Percentiles rank a stretch among this genome's conserved stretches.
Conservation (phyloP, 2,329 filamentous ascomycete genomes). For the Fusarium sp. region DNA sequence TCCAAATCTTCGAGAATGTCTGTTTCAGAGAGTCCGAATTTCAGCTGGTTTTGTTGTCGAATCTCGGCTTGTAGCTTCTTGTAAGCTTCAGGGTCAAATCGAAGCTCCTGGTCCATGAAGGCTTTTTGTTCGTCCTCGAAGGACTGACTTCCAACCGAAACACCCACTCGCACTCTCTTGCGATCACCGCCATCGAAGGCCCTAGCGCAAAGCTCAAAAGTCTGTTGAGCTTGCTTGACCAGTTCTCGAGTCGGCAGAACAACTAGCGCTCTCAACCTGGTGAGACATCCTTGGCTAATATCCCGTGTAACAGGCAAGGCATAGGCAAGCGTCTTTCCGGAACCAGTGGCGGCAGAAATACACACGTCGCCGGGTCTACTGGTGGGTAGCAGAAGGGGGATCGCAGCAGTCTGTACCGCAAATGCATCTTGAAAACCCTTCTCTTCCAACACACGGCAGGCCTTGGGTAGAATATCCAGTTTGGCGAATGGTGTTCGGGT, state of each 20-base stretch:
- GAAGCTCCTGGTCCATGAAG: constrained; percentile 60
- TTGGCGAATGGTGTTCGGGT: constrained; percentile 70
- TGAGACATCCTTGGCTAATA: constrained; percentile 73
- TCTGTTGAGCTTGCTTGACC: constrained; percentile 85
- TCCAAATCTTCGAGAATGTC: constrained; percentile 41
- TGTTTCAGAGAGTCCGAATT: constrained; percentile 13
- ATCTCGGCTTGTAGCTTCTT: constrained; percentile 46
- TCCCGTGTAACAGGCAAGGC: constrained; percentile 86
- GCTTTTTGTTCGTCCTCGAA: constrained; percentile 72
- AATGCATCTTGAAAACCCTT: constrained; percentile 63
- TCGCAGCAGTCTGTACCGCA: constrained; percentile 62
- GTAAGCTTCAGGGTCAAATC: constrained; percentile 74
- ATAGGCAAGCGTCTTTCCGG: constrained; percentile 94
- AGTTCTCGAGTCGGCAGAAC: constrained; percentile 92
- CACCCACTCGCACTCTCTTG: constrained; percentile 81
- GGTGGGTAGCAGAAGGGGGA: constrained; percentile 81
- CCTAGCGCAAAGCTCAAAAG: constrained; percentile 78
- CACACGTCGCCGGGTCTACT: constrained; percentile 81
- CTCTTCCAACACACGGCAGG: constrained; percentile 71
- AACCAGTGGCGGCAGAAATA: constrained; percentile 92
- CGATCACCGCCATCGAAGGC: constrained; percentile 67
- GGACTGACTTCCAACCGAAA: constrained; percentile 83
- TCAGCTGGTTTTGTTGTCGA: constrained; percentile 11
- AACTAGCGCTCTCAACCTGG: constrained; percentile 80
- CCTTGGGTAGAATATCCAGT: constrained; percentile 71